phyloP scores from a whole-genome alignment of 106 monocot species.

The Acorus gramineus region DNA sequence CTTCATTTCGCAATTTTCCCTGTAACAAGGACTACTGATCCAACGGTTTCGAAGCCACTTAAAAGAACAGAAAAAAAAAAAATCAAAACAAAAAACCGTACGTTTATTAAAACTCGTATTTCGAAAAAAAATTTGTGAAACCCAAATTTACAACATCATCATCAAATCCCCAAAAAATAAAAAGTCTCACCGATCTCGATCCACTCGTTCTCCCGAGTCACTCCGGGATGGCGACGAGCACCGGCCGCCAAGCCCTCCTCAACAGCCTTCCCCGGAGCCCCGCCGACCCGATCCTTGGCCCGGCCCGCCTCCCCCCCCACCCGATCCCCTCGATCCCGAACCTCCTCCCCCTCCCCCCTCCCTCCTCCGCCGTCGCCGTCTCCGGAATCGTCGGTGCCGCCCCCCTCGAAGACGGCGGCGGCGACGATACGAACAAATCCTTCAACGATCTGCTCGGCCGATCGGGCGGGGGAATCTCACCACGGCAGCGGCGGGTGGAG shows the following conservation, averaged over 20 bases:
- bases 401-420: background rate
- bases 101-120: too few species aligned
- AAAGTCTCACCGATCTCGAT: too few species aligned
- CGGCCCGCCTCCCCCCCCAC: background rate
- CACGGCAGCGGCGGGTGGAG: background rate
- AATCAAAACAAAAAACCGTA: too few species aligned
- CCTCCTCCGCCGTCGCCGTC: too few species aligned
- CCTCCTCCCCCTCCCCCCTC: background rate
- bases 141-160: too few species aligned
- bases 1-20: too few species aligned
- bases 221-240: slow-evolving; percentile 1
- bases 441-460: background rate
- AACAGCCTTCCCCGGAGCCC: background rate
- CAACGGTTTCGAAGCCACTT: too few species aligned
- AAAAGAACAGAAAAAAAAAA: too few species aligned
- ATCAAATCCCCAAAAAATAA: too few species aligned
- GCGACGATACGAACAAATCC: background rate
- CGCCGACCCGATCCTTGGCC: background rate
- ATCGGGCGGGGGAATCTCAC: too few species aligned
- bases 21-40: too few species aligned
- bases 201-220: background rate
- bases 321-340: background rate
- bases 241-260: background rate
- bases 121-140: too few species aligned
- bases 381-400: background rate